These are phyloP conservation scores for Phanerochaete sordida DNA, from an alignment of 768 basidiomycete genomes.

Conservation along the genomic window DNA sequence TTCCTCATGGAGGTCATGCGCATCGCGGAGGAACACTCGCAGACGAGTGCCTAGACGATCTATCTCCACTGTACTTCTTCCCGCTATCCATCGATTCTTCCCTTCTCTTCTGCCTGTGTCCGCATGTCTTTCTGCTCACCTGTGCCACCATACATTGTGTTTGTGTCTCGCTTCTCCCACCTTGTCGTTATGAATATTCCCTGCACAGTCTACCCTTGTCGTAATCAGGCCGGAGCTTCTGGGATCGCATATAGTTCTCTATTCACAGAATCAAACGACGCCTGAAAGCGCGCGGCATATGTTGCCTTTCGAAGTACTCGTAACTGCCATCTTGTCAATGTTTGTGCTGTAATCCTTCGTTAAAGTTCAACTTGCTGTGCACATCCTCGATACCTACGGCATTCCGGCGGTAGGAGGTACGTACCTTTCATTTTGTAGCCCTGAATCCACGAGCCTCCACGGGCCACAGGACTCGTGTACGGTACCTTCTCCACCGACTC, in stretches of 20 bases:
- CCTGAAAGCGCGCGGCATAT: no score
- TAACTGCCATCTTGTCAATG: no score
- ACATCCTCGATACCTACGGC: no score
- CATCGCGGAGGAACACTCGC: conserved; percentile 44
- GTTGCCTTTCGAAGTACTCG: no score
- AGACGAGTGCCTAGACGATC: background rate
- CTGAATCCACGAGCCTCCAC: no score
- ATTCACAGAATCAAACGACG: no score
- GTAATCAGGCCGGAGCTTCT: background rate
- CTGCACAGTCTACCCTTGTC: background rate
- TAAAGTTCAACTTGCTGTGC: no score
- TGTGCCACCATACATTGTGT: background rate
- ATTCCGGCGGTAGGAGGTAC: no score
- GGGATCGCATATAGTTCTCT: background rate
- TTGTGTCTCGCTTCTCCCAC: background rate
- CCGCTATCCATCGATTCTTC: background rate
- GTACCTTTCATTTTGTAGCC: no score
- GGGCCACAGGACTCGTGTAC: no score
- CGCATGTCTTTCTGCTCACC: background rate
- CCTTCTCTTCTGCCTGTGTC: background rate
- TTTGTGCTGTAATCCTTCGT: no score
- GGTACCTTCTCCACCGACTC: no score
- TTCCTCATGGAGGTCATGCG: conserved; percentile 84
- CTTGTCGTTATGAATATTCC: background rate
- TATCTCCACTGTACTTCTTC: background rate